Conservation (phyloP, 2,329 filamentous ascomycete genomes). For the Chaetomiaceae sp. region DNA sequence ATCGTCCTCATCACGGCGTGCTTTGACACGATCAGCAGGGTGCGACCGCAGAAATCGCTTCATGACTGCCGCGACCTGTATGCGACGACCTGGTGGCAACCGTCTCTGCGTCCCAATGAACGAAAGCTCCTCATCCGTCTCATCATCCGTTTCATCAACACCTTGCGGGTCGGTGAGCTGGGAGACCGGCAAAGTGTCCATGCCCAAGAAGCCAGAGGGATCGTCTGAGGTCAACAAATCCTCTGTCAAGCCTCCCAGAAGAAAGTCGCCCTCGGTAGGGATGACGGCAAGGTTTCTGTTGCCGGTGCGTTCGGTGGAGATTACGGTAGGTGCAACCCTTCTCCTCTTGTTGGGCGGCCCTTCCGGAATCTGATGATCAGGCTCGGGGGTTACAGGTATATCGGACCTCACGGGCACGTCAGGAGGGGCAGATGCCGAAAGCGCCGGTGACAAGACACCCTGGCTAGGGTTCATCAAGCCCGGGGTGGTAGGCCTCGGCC, state of each 20-base stretch:
- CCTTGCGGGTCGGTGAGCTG: constrained; percentile 5
- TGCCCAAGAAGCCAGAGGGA: constrained; percentile 16
- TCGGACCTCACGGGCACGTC: neutral
- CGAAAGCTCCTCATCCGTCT: constrained; percentile 25
- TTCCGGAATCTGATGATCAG: neutral
- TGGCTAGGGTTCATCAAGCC: neutral
- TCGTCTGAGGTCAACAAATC: constrained; percentile 1
- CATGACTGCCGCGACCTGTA: constrained; percentile 38
- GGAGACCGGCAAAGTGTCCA: constrained; percentile 1
- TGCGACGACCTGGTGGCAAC: constrained; percentile 38
- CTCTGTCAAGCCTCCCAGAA: constrained; percentile 1
- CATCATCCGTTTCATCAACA: neutral
- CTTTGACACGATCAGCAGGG: neutral
- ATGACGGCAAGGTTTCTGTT: constrained; percentile 1
- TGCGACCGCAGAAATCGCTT: constrained; percentile 33
- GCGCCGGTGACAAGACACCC: constrained; percentile 14
- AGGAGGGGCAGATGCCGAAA: constrained; percentile 6
- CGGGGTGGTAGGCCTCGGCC: neutral
- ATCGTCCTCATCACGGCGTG: neutral
- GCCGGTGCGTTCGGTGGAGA: constrained; percentile 13
- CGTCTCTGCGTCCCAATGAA: constrained; percentile 21
- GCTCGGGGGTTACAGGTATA: too few species aligned
- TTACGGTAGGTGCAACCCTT: constrained; percentile 23
- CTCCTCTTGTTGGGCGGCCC: constrained; percentile 27
- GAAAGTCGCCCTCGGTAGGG: constrained; percentile 13